Percentiles rank a stretch among this genome's conserved stretches.
Conservation (phyloP, 371 early-diverging fungal genomes). For the Mortierella sp. region DNA sequence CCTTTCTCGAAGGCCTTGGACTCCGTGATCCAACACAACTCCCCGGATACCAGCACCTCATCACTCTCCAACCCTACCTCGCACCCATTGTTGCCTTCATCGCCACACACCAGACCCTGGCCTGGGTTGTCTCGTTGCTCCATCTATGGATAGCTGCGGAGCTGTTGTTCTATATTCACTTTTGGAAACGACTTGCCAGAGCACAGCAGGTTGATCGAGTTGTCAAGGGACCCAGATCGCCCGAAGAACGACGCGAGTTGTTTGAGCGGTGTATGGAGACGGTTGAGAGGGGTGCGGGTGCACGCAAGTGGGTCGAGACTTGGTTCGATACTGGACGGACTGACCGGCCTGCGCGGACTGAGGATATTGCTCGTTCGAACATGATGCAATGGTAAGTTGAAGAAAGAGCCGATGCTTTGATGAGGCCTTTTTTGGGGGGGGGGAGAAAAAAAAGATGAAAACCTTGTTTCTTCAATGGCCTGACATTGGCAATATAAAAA, state of each 20-base stretch:
- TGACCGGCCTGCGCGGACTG: conserved; percentile 55
- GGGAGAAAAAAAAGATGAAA: background rate
- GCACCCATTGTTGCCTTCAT: conserved; percentile 17
- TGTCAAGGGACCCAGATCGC: conserved; percentile 46
- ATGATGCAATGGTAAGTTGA: conserved; percentile 67
- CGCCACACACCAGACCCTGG: conserved; percentile 27
- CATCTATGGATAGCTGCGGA: conserved; percentile 70
- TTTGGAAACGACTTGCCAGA: conserved; percentile 63
- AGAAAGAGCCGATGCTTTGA: background rate
- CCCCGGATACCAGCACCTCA: conserved; percentile 33
- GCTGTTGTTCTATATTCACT: conserved; percentile 66
- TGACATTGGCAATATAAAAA: background rate
- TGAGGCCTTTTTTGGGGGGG: background rate
- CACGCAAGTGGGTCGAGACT: conserved; percentile 62
- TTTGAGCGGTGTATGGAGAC: conserved; percentile 61
- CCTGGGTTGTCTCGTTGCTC: conserved; percentile 50
- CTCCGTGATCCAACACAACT: conserved; percentile 25
- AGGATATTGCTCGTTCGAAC: conserved; percentile 64
- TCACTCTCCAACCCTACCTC: conserved; percentile 23
- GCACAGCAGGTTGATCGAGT: conserved; percentile 57
- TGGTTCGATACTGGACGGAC: conserved; percentile 63
- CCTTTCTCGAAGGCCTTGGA: conserved; percentile 31
- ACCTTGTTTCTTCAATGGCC: background rate
- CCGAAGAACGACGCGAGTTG: conserved; percentile 60
- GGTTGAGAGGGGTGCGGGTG: conserved; percentile 57